These are phyloP conservation scores for Royoungia palumana DNA, from an alignment of 768 basidiomycete species.

Conservation along the genomic window DNA sequence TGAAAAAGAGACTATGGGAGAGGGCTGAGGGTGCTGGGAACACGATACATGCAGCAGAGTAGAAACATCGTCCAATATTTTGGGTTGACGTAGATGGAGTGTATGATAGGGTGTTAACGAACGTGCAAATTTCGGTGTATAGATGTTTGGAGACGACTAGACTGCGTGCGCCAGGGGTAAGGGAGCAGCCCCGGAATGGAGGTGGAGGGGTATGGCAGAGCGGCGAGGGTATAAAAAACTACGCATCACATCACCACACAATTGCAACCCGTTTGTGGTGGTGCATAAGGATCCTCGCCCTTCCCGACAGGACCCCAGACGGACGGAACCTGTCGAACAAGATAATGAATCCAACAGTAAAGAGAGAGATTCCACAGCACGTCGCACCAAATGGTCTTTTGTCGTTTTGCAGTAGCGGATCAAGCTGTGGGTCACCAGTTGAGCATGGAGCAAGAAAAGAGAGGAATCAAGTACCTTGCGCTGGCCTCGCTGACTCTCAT, in stretches of 20 bases:
- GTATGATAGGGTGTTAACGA: slow-evolving; percentile 31
- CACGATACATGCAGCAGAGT: slow-evolving; percentile 25
- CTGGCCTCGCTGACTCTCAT: slow-evolving; percentile 90
- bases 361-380: neutral
- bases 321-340: slow-evolving; percentile 64
- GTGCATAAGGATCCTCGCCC: slow-evolving; percentile 90
- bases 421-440: slow-evolving; percentile 47
- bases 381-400: slow-evolving; percentile 82
- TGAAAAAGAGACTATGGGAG: slow-evolving; percentile 4
- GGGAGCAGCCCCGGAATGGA: slow-evolving; percentile 2
- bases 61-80: slow-evolving; percentile 28
- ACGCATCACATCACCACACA: slow-evolving; percentile 65
- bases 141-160: slow-evolving; percentile 22
- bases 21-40: slow-evolving; percentile 7
- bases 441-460: neutral
- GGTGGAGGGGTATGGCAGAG: slow-evolving; percentile 31
- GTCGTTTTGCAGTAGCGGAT: slow-evolving; percentile 94
- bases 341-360: neutral
- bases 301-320: slow-evolving; percentile 93
- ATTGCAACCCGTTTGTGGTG: slow-evolving; percentile 69
- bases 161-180: slow-evolving; percentile 11
- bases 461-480: slow-evolving; percentile 51
- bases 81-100: slow-evolving; percentile 18
- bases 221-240: slow-evolving; percentile 31
- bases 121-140: slow-evolving; percentile 19